Base-by-base conservation (phyloP, 2,329 filamentous ascomycete species). In the Penicillium hesseltinei region DNA sequence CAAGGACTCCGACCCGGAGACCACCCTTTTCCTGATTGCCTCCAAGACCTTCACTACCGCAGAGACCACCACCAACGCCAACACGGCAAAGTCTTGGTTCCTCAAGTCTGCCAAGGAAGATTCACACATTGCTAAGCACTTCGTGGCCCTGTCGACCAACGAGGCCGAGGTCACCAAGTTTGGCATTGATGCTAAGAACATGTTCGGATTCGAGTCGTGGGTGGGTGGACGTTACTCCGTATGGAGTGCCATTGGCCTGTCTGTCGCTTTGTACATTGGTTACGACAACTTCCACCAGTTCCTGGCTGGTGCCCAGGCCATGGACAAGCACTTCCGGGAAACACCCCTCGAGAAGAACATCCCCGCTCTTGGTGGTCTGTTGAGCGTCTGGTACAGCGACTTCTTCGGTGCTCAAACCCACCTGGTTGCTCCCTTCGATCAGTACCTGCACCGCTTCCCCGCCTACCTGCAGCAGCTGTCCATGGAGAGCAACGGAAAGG, bases 1-100 rank as follows among this genome's bases (percentile, higher is more conserved):
- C 60, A 88, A 86, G 73, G 80, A 87, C 69, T 96, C 93, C 9
- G 87, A 99, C 76, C 93, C 93, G 48, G 94, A 99, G 82, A 97
- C 93, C 47, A 97, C 94, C n/a, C 89, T 99, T 63, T 97, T 99
- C 88, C 84, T 99, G 68, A 86, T 99, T 68, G 94, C 94, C 56
- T 97, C 93, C 78, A 99, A 99, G 88, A 99, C 94, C 62, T 99
- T 99, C 80, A 99, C 94, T 62, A 99, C 94, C 10, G 94, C 94
- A 58, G 94, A 99, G 84, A 99, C 94, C 48, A 89, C 84, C 59
- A 97, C 93, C 69, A 99, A 99, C 75, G 94, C 94, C 77, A 97
- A 96, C 83, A 92, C 91, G 31, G 94, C 94, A 63, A 99, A 99
- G 85, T 78, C 83, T 51, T 99, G 94, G 94, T 99, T 99, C 86